Percentiles rank a stretch among this genome's conserved stretches.
phyloP scores from a whole-genome alignment of 2,329 filamentous ascomycete genomes.

The Raffaelea arxii region DNA sequence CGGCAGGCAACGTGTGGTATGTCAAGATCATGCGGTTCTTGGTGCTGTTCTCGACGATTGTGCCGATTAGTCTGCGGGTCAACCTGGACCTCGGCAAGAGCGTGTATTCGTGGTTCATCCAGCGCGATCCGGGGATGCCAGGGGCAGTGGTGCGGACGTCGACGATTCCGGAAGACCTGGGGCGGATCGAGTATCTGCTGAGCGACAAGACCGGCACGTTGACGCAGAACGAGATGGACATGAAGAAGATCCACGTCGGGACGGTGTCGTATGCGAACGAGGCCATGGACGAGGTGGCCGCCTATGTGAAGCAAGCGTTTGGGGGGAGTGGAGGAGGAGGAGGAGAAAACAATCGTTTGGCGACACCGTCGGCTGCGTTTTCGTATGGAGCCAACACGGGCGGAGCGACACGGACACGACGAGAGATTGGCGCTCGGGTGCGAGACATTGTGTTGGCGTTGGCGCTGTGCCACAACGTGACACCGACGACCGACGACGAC shows the following conservation, averaged over 20 bases:
- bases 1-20: constrained; percentile 69
- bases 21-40: constrained; percentile 97
- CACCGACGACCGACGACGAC: constrained; percentile 70
- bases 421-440: constrained; percentile 89
- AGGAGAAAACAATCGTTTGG: no score
- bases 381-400: constrained; percentile 38
- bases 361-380: constrained; percentile 67
- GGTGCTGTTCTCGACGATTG: constrained; percentile 97
- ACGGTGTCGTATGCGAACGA: constrained; percentile 98
- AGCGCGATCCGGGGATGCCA: constrained; percentile 79
- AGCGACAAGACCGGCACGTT: constrained; percentile 98
- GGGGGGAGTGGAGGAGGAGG: constrained; percentile 29
- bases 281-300: constrained; percentile 92
- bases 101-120: constrained; percentile 92
- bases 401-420: constrained; percentile 68
- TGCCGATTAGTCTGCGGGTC: constrained; percentile 90
- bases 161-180: constrained; percentile 93
- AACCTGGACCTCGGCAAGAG: constrained; percentile 97
- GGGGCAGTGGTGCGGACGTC: constrained; percentile 91
- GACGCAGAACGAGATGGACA: constrained; percentile 97
- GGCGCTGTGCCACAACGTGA: constrained; percentile 94
- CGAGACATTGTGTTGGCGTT: constrained; percentile 87
- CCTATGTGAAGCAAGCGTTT: constrained; percentile 84
- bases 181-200: constrained; percentile 88
- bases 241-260: constrained; percentile 97